Evolutionary conservation across 2,329 filamentous ascomycete species (phyloP), one percentile per base, ranked within the genome.

Genomic region (Botrytis medusae): DNA sequence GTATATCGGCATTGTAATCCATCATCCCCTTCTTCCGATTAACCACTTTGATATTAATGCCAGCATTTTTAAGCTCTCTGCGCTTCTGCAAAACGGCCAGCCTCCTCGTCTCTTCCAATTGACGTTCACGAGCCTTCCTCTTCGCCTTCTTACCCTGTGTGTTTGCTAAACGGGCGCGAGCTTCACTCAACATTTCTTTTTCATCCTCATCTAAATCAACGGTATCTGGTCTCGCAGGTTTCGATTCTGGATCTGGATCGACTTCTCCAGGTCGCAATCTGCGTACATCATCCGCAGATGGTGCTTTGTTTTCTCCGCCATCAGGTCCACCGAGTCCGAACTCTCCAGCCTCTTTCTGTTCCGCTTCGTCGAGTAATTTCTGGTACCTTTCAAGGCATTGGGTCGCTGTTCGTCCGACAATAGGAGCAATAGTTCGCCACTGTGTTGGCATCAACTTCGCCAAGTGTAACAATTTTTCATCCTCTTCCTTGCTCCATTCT

Each of bases 71-170:
- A 77, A 99, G 89, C 84, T 99, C 96, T 78, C 96, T 90, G 57
- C 96, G 90, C 85, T 99, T 99, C 85, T 98, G 96, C 75, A 99
- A 85, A 54, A 95, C 90, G 1, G 96, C 96, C 75, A 99, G 84
- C 72, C 96, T 89, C 74, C 95, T 90, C 22, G 95, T 97, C 84
- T 98, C 95, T 81, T 99, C 96, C 78, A 99, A 88, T 81, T 98
- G 95, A 76, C 96, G 89, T 83, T 99, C 96, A 79, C 96, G 90
- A 48, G 96, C 96, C 87, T 99, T 99, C 78, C 96, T 87, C 87
- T 99, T 99, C 10, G 96, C 96, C 85, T 99, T 99, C 85, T 99
- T 99, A 81, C 96, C 96, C 83, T 98, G 96, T 18, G 96, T 98
- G 80, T 99, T 99, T 76, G 96, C 96, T 76, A 99, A 86, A 84